Evolutionary conservation across 2,329 filamentous ascomycete genomes (phyloP).

Genomic region (Penicillium sclerotigenum): DNA sequence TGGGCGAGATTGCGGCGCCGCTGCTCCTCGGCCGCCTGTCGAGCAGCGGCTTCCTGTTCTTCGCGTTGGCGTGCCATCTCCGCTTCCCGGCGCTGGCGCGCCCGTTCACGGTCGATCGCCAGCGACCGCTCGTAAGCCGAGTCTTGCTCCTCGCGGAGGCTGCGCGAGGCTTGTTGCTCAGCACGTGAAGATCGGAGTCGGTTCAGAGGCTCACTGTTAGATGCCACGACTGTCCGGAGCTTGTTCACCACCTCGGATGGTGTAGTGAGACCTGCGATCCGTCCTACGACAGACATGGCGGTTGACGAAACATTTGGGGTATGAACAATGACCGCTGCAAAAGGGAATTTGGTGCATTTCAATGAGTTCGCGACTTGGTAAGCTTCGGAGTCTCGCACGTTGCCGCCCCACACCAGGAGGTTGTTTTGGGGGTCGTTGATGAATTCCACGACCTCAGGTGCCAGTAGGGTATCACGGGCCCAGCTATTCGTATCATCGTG

Average conservation of each 20-base stretch:
- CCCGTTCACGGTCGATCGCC: slow-evolving; percentile 81
- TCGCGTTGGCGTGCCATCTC: slow-evolving; percentile 61
- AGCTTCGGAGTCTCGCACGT: slow-evolving; percentile 86
- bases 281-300: slow-evolving; percentile 84
- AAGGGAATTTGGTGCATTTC: slow-evolving; percentile 88
- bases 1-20: slow-evolving; percentile 56
- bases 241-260: slow-evolving; percentile 71
- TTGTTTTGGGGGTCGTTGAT: slow-evolving; percentile 73
- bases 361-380: slow-evolving; percentile 89
- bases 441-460: slow-evolving; percentile 69
- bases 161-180: slow-evolving; percentile 77
- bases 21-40: slow-evolving; percentile 59
- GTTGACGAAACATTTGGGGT: slow-evolving; percentile 80
- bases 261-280: slow-evolving; percentile 69
- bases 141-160: slow-evolving; percentile 82
- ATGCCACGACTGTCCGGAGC: slow-evolving; percentile 68
- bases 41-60: slow-evolving; percentile 65
- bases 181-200: slow-evolving; percentile 71
- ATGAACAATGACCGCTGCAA: slow-evolving; percentile 79
- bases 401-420: slow-evolving; percentile 87
- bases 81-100: slow-evolving; percentile 70
- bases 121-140: slow-evolving; percentile 89
- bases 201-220: slow-evolving; percentile 72
- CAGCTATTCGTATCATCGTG: slow-evolving; percentile 88
- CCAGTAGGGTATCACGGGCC: slow-evolving; percentile 75